Evolutionary conservation across 176 grass and related monocot species (phyloP), one percentile per base, ranked within the genome.

Genomic region (Metroxylon sagu): DNA sequence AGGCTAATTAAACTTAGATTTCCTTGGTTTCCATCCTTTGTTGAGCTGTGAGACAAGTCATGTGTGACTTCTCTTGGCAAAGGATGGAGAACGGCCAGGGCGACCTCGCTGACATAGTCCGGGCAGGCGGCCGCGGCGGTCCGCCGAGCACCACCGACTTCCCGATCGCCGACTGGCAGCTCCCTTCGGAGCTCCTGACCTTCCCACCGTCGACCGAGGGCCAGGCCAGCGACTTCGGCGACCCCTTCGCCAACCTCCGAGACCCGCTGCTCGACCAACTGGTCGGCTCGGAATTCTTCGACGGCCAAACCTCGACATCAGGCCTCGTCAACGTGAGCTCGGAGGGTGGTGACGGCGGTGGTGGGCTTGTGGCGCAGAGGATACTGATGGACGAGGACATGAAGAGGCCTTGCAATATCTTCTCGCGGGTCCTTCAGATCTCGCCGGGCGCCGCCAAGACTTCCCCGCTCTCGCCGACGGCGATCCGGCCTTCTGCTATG

Each of bases 11-110:
- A 43, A 6, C 35, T 43, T 43, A 2, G 35, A 14, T 43, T 43
- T 43, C 35, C 35, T 12, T 12, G 12, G 10, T 43, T 43, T 12
- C 35, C 7, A 43, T 0, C 8, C 7, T 43, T 43, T 43, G 8
- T 12, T 43, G 7, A 14, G 35, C 7, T 43, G 12, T 14, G 2
- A 12, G 35, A 43, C 8, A 43, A 14, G 35, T 43, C 3, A 91
- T 97, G 93, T 91, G 93, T 62, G 93, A 97, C 77, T 97, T 71
- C 81, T 85, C 71, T 76, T 76, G 77, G 78, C 72, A 88, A 77
- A 65, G 69, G 77, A 77, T 67, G 76, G 86, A 82, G 16, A 69
- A 64, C 18, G 75, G 85, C 65, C 80, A 86, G 67, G 84, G 78
- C 16, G 93, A 97, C 81, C 87, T 97, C 64, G 75, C 84, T 25